Evolutionary conservation across 331 rosid genomes (phyloP).

Genomic region (Pyracantha coccinea): DNA sequence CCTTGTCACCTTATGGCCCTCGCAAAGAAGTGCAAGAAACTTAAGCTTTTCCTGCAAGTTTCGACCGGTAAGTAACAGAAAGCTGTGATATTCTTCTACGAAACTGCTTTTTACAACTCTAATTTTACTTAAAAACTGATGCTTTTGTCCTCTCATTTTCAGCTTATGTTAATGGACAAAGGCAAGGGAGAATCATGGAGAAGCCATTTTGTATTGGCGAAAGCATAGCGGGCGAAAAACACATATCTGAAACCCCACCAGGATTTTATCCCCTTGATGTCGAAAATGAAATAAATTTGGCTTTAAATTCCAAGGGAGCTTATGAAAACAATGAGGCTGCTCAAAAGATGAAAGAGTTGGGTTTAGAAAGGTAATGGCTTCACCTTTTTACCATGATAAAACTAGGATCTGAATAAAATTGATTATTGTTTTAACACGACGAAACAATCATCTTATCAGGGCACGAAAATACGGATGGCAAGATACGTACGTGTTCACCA

Average conservation of each 20-base stretch:
- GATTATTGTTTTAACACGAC: background rate
- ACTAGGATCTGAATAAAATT: background rate
- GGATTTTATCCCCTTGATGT: slow-evolving; percentile 49
- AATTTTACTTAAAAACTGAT: background rate
- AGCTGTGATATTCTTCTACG: background rate
- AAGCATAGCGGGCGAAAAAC: slow-evolving; percentile 48
- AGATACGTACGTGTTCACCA: slow-evolving; percentile 91
- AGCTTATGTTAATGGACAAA: slow-evolving; percentile 98
- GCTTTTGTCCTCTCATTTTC: slow-evolving; percentile 12
- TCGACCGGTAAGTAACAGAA: slow-evolving; percentile 59
- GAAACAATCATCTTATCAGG: slow-evolving; percentile 23
- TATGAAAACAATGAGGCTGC: slow-evolving; percentile 28
- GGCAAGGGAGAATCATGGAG: slow-evolving; percentile 85
- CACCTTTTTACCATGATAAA: background rate
- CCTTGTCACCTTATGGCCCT: slow-evolving; percentile 75
- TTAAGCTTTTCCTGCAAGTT: slow-evolving; percentile 84
- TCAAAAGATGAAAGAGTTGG: slow-evolving; percentile 72
- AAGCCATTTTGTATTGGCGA: slow-evolving; percentile 70
- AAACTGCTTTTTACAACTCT: background rate
- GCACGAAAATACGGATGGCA: slow-evolving; percentile 89
- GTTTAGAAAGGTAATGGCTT: slow-evolving; percentile 59
- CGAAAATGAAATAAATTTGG: slow-evolving; percentile 60
- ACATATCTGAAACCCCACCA: slow-evolving; percentile 31
- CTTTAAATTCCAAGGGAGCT: slow-evolving; percentile 34
- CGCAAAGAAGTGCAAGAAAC: slow-evolving; percentile 76